Conservation (phyloP, 192 early-diverging fungal genomes). For the Diversispora eburnea region DNA sequence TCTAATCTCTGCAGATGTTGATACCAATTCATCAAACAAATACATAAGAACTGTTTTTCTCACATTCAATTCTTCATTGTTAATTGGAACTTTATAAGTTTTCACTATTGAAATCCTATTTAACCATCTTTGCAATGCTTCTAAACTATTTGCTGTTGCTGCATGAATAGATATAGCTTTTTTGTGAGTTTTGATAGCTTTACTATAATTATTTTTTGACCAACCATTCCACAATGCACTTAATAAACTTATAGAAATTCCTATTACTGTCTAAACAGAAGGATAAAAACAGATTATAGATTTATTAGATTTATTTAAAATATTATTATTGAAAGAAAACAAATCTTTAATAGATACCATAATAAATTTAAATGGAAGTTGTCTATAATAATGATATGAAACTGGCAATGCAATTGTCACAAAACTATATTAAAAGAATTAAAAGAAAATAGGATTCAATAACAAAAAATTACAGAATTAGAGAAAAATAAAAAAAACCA, state of each 20-base stretch:
- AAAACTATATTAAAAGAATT: background rate
- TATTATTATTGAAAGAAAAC: background rate
- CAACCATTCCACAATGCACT: conserved; percentile 13
- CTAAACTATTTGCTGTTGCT: background rate
- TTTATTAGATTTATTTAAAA: background rate
- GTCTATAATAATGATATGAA: conserved; percentile 13
- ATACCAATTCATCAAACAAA: conserved; percentile 13
- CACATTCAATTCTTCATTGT: background rate
- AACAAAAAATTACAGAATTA: background rate
- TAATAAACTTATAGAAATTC: background rate
- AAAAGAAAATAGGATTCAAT: background rate
- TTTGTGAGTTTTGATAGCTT: background rate
- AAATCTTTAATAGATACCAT: background rate
- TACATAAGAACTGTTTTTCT: background rate
- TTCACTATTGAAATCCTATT: conserved; percentile 10
- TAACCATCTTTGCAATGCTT: conserved; percentile 14
- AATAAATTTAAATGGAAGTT: conserved; percentile 5
- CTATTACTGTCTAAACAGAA: conserved; percentile 8
- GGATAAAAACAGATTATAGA: background rate
- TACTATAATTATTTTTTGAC: conserved; percentile 5
- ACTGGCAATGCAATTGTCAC: conserved; percentile 2
- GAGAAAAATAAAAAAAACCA: background rate
- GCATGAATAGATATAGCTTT: conserved; percentile 9
- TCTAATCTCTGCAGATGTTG: conserved; percentile 4
- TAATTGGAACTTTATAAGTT: conserved; percentile 15